Evolutionary conservation across 2,329 filamentous ascomycete species (phyloP).

Genomic region (Fusarium sp.): DNA sequence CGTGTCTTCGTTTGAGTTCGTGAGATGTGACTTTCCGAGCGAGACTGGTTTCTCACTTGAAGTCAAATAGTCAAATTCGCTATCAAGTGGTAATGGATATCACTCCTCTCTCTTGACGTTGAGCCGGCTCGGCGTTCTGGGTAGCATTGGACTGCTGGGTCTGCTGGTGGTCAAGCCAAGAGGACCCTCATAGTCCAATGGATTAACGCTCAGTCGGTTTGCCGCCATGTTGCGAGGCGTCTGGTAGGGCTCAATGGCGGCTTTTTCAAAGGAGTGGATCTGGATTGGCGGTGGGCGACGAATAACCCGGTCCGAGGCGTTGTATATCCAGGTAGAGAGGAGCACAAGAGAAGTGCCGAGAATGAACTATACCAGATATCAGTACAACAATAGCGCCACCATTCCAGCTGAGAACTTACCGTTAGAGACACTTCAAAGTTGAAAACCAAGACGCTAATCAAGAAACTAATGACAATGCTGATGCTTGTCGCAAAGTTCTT

Average conservation of each 20-base stretch:
- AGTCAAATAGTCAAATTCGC: neutral
- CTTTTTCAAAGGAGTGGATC: conserved; percentile 83
- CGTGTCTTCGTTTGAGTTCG: conserved; percentile 37
- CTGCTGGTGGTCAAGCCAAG: conserved; percentile 59
- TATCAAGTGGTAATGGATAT: conserved; percentile 6
- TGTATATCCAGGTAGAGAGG: conserved; percentile 87
- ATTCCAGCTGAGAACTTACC: conserved; percentile 64
- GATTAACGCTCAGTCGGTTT: conserved; percentile 53
- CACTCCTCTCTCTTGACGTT: conserved; percentile 55
- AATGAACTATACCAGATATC: conserved; percentile 72
- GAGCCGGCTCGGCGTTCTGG: conserved; percentile 53
- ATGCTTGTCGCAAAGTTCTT: conserved; percentile 96
- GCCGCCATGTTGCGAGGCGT: conserved; percentile 53
- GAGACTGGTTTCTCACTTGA: conserved; percentile 21
- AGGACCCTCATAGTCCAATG: conserved; percentile 52
- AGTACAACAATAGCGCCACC: neutral
- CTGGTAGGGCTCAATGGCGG: conserved; percentile 64
- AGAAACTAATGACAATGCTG: conserved; percentile 87
- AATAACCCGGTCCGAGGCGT: conserved; percentile 68
- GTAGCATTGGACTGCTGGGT: conserved; percentile 60
- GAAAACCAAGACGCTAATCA: conserved; percentile 89
- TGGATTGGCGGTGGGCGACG: conserved; percentile 72
- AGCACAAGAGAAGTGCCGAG: conserved; percentile 84
- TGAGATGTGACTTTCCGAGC: conserved; percentile 29
- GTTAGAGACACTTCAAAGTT: conserved; percentile 78